Evolutionary conservation across 1,139 yeast genomes (phyloP).

Genomic region (Sugiyamaella castrensis): DNA sequence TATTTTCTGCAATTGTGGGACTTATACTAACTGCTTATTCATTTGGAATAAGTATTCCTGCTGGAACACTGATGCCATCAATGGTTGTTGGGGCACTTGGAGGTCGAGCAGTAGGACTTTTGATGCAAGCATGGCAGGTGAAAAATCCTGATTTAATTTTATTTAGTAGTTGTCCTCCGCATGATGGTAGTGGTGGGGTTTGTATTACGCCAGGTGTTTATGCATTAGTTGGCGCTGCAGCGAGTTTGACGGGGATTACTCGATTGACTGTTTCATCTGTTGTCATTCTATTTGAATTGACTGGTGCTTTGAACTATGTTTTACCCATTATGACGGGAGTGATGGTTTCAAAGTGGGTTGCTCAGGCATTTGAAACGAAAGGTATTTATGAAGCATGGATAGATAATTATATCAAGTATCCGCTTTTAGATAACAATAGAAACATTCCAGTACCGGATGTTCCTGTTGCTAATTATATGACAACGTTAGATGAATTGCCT

Average conservation of each 20-base stretch:
- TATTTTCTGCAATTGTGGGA: constrained; percentile 52
- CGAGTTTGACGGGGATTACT: constrained; percentile 91
- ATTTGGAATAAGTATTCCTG: constrained; percentile 66
- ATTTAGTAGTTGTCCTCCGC: constrained; percentile 41
- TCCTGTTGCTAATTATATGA: constrained; percentile 36
- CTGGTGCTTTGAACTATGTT: constrained; percentile 87
- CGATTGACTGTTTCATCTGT: constrained; percentile 90
- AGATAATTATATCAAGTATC: constrained; percentile 37
- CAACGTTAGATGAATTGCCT: constrained; percentile 28
- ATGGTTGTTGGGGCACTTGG: constrained; percentile 66
- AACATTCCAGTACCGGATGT: constrained; percentile 39
- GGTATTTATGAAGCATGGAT: constrained; percentile 48
- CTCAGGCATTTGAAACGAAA: constrained; percentile 40
- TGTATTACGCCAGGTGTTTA: constrained; percentile 91
- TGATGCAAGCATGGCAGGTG: constrained; percentile 42
- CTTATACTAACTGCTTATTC: constrained; percentile 58
- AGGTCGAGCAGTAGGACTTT: constrained; percentile 65
- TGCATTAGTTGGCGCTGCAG: constrained; percentile 97
- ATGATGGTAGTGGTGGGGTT: constrained; percentile 44
- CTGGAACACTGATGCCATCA: constrained; percentile 74
- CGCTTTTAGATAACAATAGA: constrained; percentile 38
- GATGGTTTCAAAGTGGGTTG: constrained; percentile 47
- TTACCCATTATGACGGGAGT: constrained; percentile 81
- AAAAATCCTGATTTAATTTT: constrained; percentile 28
- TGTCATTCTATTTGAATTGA: constrained; percentile 91